Percentiles rank a stretch among this genome's conserved stretches.
Conservation (phyloP, 2,329 filamentous ascomycete species). For the Trichoderma sp. region DNA sequence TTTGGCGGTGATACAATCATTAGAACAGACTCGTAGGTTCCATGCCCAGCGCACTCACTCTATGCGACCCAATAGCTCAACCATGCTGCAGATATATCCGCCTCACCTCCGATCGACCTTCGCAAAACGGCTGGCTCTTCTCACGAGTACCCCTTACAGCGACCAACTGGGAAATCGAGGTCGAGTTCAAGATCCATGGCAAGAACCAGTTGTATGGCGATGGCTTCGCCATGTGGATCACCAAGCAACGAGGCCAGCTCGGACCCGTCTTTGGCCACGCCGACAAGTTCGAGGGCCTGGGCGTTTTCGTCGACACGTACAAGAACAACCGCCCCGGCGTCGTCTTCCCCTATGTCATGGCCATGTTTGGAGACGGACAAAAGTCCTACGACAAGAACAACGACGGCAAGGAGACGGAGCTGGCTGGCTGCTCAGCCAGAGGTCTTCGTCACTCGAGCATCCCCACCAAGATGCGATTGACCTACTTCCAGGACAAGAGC, state of each 20-base stretch:
- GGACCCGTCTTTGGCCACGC: conserved; percentile 85
- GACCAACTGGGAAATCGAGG: conserved; percentile 97
- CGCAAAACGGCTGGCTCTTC: conserved; percentile 90
- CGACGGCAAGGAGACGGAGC: conserved; percentile 89
- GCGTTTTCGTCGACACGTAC: conserved; percentile 97
- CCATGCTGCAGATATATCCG: conserved; percentile 71
- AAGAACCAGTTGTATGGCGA: conserved; percentile 89
- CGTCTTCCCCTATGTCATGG: conserved; percentile 97
- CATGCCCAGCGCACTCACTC: background rate
- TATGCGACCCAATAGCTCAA: conserved; percentile 1
- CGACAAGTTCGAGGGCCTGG: conserved; percentile 90
- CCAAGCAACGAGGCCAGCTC: conserved; percentile 77
- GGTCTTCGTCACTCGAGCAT: conserved; percentile 78
- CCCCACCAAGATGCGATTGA: conserved; percentile 82
- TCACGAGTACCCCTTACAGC: conserved; percentile 91
- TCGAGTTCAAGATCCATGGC: conserved; percentile 93
- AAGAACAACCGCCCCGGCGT: conserved; percentile 98
- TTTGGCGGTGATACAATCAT: conserved; percentile 95
- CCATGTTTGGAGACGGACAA: conserved; percentile 91
- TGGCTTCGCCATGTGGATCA: conserved; percentile 97
- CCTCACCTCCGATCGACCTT: conserved; percentile 84
- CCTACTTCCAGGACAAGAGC: conserved; percentile 95
- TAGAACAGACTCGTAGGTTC: conserved; percentile 62
- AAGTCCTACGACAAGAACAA: conserved; percentile 88
- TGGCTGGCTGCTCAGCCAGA: conserved; percentile 91